These are phyloP conservation scores for Ambrosiella beaveri DNA, from an alignment of 2,329 filamentous ascomycete species.

Conservation along the genomic window DNA sequence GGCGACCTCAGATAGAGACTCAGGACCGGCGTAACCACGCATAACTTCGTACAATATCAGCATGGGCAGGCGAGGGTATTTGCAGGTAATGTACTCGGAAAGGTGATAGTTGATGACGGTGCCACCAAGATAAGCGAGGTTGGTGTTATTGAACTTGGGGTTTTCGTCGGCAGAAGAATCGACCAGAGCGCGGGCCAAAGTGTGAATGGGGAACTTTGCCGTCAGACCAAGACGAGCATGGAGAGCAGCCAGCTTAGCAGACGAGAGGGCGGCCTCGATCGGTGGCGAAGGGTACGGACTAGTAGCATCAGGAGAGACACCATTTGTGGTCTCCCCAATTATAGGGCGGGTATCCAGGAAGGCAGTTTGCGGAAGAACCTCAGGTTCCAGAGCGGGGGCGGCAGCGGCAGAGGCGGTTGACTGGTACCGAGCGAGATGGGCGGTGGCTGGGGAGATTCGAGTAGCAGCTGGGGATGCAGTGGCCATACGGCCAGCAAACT, in stretches of 20 bases:
- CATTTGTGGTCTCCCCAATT: conserved; percentile 19
- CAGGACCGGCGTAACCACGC: conserved; percentile 63
- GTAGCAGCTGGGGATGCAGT: conserved; percentile 7
- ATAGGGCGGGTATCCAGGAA: conserved; percentile 11
- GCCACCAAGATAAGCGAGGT: conserved; percentile 63
- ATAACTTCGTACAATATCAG: conserved; percentile 72
- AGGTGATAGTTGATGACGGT: conserved; percentile 79
- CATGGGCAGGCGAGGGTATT: conserved; percentile 81
- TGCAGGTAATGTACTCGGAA: conserved; percentile 71
- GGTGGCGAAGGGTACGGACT: conserved; percentile 50
- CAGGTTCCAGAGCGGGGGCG: conserved; percentile 12
- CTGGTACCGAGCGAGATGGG: conserved; percentile 18
- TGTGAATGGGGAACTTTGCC: conserved; percentile 65
- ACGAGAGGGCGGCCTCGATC: conserved; percentile 47
- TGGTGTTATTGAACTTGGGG: conserved; percentile 72
- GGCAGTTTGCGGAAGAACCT: conserved; percentile 7
- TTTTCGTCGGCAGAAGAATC: conserved; percentile 70
- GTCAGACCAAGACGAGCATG: conserved; percentile 78
- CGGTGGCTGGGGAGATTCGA: conserved; percentile 1
- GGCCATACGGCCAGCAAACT: conserved; percentile 13
- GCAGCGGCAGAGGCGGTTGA: conserved; percentile 19
- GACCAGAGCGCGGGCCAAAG: conserved; percentile 70
- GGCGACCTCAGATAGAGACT: conserved; percentile 55
- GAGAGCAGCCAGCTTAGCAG: conserved; percentile 80
- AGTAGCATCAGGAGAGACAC: conserved; percentile 20